Conservation (phyloP, 768 basidiomycete genomes). For the Leccinum ochraceum region DNA sequence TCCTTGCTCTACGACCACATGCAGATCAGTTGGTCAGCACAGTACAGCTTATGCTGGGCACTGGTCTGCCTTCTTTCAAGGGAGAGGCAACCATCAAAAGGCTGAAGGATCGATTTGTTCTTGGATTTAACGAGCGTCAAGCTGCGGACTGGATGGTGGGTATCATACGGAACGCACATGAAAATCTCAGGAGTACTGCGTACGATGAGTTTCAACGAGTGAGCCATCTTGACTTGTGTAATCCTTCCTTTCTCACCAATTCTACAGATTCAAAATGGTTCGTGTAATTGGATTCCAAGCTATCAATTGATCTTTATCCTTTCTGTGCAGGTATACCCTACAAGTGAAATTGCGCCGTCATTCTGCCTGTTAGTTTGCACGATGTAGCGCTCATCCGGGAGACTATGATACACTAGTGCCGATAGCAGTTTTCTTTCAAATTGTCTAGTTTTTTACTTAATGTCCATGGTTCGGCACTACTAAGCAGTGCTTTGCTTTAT, state of each 20-base stretch:
- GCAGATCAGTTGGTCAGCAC: slow-evolving; percentile 88
- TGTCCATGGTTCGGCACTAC: neutral
- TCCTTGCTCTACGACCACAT: slow-evolving; percentile 94
- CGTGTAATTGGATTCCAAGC: slow-evolving; percentile 11
- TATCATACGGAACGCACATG: slow-evolving; percentile 88
- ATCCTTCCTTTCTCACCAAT: slow-evolving; percentile 7
- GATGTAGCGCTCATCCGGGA: neutral
- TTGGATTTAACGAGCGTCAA: slow-evolving; percentile 80
- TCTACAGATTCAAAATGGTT: slow-evolving; percentile 51
- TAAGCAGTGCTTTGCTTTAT: neutral
- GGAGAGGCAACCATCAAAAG: slow-evolving; percentile 90
- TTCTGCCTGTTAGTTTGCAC: neutral
- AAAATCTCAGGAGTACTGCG: slow-evolving; percentile 89
- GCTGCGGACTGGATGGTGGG: slow-evolving; percentile 95
- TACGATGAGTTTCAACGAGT: slow-evolving; percentile 97
- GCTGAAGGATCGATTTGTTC: slow-evolving; percentile 82
- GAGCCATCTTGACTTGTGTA: slow-evolving; percentile 26
- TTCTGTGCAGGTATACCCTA: slow-evolving; percentile 32
- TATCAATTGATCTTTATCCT: neutral
- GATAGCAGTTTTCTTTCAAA: neutral
- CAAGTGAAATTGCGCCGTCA: slow-evolving; percentile 16
- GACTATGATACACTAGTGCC: neutral
- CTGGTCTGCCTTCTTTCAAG: slow-evolving; percentile 95
- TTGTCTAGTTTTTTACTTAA: neutral
- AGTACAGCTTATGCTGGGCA: slow-evolving; percentile 91